A percentile compares a stretch with the other conserved stretches of the same genome.
Conservation (phyloP, 2,329 filamentous ascomycete genomes). For the Xylariomycetidae sp. region DNA sequence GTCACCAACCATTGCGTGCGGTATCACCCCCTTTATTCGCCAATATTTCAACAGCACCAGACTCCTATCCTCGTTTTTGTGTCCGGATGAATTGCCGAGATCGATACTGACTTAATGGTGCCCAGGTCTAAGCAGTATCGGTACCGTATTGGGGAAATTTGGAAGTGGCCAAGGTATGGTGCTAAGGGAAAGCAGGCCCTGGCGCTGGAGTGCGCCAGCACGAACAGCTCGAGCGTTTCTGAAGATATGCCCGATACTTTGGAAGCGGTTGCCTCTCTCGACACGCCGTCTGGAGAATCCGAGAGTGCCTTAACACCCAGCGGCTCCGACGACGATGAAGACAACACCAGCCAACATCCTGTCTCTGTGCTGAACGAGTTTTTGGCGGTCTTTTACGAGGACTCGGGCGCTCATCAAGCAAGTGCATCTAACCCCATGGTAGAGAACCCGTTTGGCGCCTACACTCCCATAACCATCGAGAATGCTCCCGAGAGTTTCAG, state of each 20-base stretch:
- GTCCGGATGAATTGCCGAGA: not conserved
- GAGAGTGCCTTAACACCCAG: not conserved
- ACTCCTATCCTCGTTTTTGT: too few species aligned
- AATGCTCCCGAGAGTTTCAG: too few species aligned
- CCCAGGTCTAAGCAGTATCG: conserved; percentile 8
- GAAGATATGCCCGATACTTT: not conserved
- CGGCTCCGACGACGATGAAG: not conserved
- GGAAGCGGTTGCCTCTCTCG: not conserved
- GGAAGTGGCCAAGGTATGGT: conserved; percentile 13
- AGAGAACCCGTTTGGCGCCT: not conserved
- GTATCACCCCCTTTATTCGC: not conserved
- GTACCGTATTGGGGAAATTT: conserved; percentile 11
- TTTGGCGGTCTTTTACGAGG: conserved; percentile 2
- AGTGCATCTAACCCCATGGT: not conserved
- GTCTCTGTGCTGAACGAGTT: conserved; percentile 1
- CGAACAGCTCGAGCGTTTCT: not conserved
- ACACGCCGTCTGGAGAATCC: not conserved
- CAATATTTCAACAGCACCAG: too few species aligned
- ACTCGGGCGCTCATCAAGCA: not conserved
- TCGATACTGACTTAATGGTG: not conserved
- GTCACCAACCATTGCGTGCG: not conserved
- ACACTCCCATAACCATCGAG: not conserved
- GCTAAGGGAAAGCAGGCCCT: not conserved
- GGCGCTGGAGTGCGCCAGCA: not conserved
- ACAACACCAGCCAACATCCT: not conserved